Conservation (phyloP, 1,284 basidiomycete genomes). For the Sanghuangporus baumii region DNA sequence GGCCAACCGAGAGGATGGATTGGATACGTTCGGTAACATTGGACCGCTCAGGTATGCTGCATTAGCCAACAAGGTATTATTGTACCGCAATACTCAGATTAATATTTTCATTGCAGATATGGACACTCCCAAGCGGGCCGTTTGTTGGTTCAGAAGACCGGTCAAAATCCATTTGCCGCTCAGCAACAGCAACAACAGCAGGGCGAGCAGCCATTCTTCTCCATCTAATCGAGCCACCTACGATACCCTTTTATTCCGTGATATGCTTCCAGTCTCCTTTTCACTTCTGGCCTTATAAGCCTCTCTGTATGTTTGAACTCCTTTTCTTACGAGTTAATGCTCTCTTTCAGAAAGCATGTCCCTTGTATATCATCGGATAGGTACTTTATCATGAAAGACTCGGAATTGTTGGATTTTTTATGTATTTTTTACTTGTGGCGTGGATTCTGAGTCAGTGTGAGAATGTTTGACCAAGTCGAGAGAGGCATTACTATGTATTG, state of each 20-base stretch:
- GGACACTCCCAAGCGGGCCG: constrained; percentile 62
- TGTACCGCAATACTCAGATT: not conserved
- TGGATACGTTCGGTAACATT: constrained; percentile 91
- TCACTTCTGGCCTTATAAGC: not conserved
- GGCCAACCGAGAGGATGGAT: constrained; percentile 82
- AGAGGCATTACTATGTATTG: no score
- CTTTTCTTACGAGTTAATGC: constrained; percentile 2
- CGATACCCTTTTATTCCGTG: not conserved
- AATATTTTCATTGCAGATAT: constrained; percentile 40
- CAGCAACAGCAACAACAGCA: constrained; percentile 44
- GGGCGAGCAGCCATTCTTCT: constrained; percentile 83
- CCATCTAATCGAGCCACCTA: constrained; percentile 40
- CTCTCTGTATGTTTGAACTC: not conserved
- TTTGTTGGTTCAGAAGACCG: constrained; percentile 53
- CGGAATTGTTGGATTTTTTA: not conserved
- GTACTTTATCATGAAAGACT: not conserved
- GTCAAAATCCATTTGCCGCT: constrained; percentile 74
- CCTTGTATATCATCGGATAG: constrained; percentile 3
- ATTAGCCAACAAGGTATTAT: constrained; percentile 12
- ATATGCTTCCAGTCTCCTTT: not conserved
- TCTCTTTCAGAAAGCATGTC: not conserved
- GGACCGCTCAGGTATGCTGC: constrained; percentile 64
- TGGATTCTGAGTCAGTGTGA: not conserved
- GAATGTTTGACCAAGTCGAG: not conserved
- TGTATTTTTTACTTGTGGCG: not conserved